phyloP scores from a whole-genome alignment of 768 basidiomycete genomes.

The Tricholoma flavovirens region DNA sequence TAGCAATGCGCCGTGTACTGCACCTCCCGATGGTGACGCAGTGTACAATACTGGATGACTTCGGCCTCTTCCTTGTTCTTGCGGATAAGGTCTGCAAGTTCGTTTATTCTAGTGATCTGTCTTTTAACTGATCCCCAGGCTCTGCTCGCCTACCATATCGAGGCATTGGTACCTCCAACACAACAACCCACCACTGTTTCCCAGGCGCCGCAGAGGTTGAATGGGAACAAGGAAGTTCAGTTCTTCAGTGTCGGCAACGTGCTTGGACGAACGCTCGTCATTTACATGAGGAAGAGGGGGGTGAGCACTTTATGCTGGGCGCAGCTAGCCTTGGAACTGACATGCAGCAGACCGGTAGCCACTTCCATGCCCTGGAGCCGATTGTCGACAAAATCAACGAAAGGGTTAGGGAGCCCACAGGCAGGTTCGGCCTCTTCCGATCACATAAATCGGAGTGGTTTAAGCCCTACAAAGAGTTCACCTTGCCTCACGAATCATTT shows the following conservation, averaged over 20 bases:
- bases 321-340: constrained; percentile 3
- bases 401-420: constrained; percentile 56
- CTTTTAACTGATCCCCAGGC: constrained; percentile 39
- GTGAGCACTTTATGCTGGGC: constrained; percentile 40
- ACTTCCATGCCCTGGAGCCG: constrained; percentile 92
- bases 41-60: constrained; percentile 91
- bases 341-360: constrained; percentile 57
- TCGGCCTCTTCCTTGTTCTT: constrained; percentile 93
- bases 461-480: constrained; percentile 84
- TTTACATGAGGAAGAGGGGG: constrained; percentile 96
- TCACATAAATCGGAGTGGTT: constrained; percentile 87
- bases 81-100: constrained; percentile 70
- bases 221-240: constrained; percentile 84
- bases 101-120: constrained; percentile 41
- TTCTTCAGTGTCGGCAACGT: constrained; percentile 94
- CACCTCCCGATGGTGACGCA: constrained; percentile 92
- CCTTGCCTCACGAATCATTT: constrained; percentile 78
- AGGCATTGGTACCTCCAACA: constrained; percentile 89
- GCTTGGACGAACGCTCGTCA: constrained; percentile 79
- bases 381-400: constrained; percentile 83
- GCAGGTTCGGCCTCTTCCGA: constrained; percentile 55
- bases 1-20: constrained; percentile 86
- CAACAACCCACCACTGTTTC: constrained; percentile 60
- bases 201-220: constrained; percentile 85
- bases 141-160: constrained; percentile 91